Evolutionary conservation across 768 basidiomycete species (phyloP).

Genomic region (Jaapia argillacea): DNA sequence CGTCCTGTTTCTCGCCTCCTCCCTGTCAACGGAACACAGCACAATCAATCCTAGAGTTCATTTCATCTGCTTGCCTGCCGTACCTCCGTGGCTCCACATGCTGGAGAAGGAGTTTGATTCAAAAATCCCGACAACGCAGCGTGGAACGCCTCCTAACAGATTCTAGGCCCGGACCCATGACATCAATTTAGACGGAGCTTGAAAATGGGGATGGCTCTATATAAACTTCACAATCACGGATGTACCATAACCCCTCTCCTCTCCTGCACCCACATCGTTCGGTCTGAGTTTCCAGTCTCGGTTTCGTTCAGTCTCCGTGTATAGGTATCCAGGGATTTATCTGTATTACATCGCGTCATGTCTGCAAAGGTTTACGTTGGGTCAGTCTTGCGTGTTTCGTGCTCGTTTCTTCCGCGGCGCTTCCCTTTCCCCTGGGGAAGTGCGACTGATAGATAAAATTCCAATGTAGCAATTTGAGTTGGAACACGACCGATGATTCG

Average conservation of each 20-base stretch:
- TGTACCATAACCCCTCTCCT: constrained; percentile 11
- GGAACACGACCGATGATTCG: constrained; percentile 92
- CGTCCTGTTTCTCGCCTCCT: too few species aligned
- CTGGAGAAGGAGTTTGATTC: too few species aligned
- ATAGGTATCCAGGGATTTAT: constrained; percentile 40
- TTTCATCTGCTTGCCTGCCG: too few species aligned
- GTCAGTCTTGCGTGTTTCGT: constrained; percentile 75
- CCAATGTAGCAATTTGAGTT: constrained; percentile 82
- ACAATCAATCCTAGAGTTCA: too few species aligned
- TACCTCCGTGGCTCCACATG: too few species aligned
- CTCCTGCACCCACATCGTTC: constrained; percentile 35
- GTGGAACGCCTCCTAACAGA: too few species aligned
- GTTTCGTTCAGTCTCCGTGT: constrained; percentile 41
- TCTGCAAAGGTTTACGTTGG: constrained; percentile 88
- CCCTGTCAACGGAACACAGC: too few species aligned
- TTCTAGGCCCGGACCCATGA: too few species aligned
- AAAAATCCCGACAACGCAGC: too few species aligned
- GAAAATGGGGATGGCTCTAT: constrained; percentile 17
- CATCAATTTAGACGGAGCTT: constrained; percentile 37
- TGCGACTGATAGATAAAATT: constrained; percentile 45
- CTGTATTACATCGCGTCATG: constrained; percentile 53
- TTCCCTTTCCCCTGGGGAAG: constrained; percentile 26
- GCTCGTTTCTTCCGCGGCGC: constrained; percentile 32
- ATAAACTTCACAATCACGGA: background rate
- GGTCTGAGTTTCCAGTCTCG: constrained; percentile 41